Evolutionary conservation across 257 asterid genomes (phyloP).

Genomic region (Agastache rugosa): DNA sequence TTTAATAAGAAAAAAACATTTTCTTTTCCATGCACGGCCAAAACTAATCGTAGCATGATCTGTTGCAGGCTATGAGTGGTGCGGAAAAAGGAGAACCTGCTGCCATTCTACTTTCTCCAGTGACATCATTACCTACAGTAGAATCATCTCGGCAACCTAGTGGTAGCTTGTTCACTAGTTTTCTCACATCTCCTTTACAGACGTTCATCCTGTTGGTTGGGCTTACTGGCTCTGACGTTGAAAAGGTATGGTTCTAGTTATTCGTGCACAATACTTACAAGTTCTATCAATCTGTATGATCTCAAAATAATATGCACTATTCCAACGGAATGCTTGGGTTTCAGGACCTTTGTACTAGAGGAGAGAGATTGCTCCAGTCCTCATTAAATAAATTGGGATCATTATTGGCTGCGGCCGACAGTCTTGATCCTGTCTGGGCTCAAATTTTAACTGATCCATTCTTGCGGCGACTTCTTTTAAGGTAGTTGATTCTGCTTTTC

Average conservation of each 20-base stretch:
- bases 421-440: slow-evolving; percentile 86
- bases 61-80: slow-evolving; percentile 74
- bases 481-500: slow-evolving; percentile 49
- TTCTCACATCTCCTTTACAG: slow-evolving; percentile 89
- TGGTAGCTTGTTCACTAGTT: slow-evolving; percentile 87
- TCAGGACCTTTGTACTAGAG: slow-evolving; percentile 73
- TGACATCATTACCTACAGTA: slow-evolving; percentile 58
- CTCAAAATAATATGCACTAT: slow-evolving; percentile 20
- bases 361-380: slow-evolving; percentile 80
- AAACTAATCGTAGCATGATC: slow-evolving; percentile 32
- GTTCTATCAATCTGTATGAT: background rate
- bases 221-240: slow-evolving; percentile 71
- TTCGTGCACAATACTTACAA: slow-evolving; percentile 12
- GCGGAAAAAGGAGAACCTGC: slow-evolving; percentile 91
- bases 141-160: slow-evolving; percentile 73
- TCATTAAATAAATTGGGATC: slow-evolving; percentile 72
- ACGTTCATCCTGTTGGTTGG: slow-evolving; percentile 83
- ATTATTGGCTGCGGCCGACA: slow-evolving; percentile 57
- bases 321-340: slow-evolving; percentile 39
- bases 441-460: slow-evolving; percentile 80
- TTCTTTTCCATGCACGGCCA: slow-evolving; percentile 12
- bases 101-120: slow-evolving; percentile 88
- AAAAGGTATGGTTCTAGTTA: slow-evolving; percentile 55
- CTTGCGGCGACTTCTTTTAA: slow-evolving; percentile 83
- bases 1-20: background rate